Conservation (phyloP, 2,329 filamentous ascomycete genomes). For the Colletotrichum spinosum region DNA sequence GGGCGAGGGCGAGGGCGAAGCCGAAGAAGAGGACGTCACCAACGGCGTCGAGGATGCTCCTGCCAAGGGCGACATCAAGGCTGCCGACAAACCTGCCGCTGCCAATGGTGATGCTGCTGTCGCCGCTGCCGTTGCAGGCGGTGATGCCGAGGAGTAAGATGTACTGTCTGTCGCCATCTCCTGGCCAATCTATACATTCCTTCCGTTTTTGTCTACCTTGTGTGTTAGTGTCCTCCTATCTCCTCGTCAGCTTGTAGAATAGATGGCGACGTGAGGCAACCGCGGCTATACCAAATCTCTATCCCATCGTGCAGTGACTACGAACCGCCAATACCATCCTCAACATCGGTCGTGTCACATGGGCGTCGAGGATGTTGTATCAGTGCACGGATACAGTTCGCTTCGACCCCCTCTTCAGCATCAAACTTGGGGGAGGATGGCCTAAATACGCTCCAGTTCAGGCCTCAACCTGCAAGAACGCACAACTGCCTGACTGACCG, state of each 20-base stretch:
- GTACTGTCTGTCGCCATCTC: constrained; percentile 6
- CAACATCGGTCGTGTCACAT: too few species aligned
- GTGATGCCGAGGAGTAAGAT: constrained; percentile 38
- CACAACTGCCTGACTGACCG: background rate
- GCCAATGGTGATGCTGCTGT: constrained; percentile 42
- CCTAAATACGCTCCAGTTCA: constrained; percentile 6
- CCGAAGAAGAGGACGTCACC: constrained; percentile 41
- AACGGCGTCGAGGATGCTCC: constrained; percentile 41
- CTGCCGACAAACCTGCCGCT: constrained; percentile 39
- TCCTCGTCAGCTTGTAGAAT: constrained; percentile 24
- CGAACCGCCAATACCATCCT: background rate
- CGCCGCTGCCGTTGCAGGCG: constrained; percentile 39
- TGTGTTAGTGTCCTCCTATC: constrained; percentile 4
- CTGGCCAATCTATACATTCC: background rate
- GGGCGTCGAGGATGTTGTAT: too few species aligned
- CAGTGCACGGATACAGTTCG: too few species aligned
- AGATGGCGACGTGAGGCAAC: constrained; percentile 21
- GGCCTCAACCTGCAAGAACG: constrained; percentile 6
- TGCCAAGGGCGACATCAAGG: constrained; percentile 45
- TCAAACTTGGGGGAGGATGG: background rate
- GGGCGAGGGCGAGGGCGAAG: constrained; percentile 42
- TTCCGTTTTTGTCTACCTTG: background rate
- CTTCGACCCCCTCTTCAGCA: too few species aligned
- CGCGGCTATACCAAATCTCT: background rate
- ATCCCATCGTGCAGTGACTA: background rate